Evolutionary conservation across 2,329 filamentous ascomycete species (phyloP).

Genomic region (Verticillium tricorpus): DNA sequence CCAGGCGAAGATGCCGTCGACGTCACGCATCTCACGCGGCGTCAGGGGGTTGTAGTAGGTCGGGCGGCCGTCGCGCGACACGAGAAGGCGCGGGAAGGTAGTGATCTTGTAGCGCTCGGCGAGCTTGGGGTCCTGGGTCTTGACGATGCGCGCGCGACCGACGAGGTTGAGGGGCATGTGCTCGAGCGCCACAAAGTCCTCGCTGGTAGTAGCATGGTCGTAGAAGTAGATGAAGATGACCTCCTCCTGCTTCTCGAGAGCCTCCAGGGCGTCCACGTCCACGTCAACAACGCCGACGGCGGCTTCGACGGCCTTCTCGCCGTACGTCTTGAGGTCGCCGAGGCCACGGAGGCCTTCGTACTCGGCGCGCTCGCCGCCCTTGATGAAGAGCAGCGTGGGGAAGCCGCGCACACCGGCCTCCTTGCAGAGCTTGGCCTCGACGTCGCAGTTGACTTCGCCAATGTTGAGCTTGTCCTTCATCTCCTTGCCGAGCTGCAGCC

Average conservation of each 20-base stretch:
- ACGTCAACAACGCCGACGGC: slow-evolving; percentile 77
- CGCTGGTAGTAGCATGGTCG: slow-evolving; percentile 86
- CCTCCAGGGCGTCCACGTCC: slow-evolving; percentile 68
- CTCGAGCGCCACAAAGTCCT: slow-evolving; percentile 88
- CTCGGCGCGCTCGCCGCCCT: slow-evolving; percentile 84
- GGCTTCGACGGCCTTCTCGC: slow-evolving; percentile 78
- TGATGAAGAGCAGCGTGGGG: slow-evolving; percentile 90
- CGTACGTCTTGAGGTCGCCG: slow-evolving; percentile 83
- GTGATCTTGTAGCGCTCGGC: slow-evolving; percentile 88
- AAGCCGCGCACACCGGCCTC: slow-evolving; percentile 76
- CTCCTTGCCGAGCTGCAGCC: slow-evolving; percentile 83
- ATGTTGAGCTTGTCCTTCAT: slow-evolving; percentile 89
- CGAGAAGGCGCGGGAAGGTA: slow-evolving; percentile 91
- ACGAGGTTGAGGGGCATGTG: slow-evolving; percentile 83
- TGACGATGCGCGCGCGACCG: slow-evolving; percentile 87
- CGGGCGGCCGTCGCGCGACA: slow-evolving; percentile 82
- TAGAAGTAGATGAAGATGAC: slow-evolving; percentile 98
- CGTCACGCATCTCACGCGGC: slow-evolving; percentile 89
- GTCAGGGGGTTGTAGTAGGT: slow-evolving; percentile 86
- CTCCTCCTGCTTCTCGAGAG: slow-evolving; percentile 86
- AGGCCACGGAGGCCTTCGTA: slow-evolving; percentile 89
- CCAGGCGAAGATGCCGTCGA: slow-evolving; percentile 73
- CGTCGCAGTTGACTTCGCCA: slow-evolving; percentile 93
- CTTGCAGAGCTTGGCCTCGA: slow-evolving; percentile 83
- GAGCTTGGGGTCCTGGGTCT: slow-evolving; percentile 74